phyloP scores from a whole-genome alignment of 2,329 filamentous ascomycete genomes.

The Coniochaeta pulveracea region DNA sequence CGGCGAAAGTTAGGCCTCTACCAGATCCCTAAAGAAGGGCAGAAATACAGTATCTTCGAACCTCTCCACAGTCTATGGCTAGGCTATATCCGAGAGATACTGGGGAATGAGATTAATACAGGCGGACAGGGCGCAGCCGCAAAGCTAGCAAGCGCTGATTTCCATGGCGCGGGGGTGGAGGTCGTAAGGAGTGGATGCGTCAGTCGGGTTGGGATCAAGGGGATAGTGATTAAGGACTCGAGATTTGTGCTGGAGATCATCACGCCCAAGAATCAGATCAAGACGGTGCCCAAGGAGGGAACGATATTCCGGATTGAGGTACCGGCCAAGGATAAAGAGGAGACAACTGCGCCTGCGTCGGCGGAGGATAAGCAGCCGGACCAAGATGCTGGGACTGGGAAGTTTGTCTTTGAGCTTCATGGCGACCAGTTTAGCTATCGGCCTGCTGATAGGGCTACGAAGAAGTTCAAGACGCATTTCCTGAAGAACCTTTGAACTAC shows the following conservation, averaged over 20 bases:
- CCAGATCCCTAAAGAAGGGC: conserved; percentile 56
- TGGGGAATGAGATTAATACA: conserved; percentile 49
- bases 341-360: conserved; percentile 10
- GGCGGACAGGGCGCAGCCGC: conserved; percentile 52
- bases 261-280: conserved; percentile 58
- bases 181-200: conserved; percentile 75
- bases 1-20: conserved; percentile 65
- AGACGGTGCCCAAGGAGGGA: conserved; percentile 80
- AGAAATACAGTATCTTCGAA: conserved; percentile 65
- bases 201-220: conserved; percentile 69
- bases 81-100: conserved; percentile 71
- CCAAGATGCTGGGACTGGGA: conserved; percentile 23
- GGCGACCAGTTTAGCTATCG: conserved; percentile 80
- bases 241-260: conserved; percentile 80
- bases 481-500: conserved; percentile 58
- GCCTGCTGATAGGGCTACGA: conserved; percentile 74
- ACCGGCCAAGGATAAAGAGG: conserved; percentile 26
- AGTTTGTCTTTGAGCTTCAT: conserved; percentile 63
- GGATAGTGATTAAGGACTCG: conserved; percentile 82
- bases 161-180: conserved; percentile 75
- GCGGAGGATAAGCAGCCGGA: conserved; percentile 11
- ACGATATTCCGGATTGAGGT: conserved; percentile 74
- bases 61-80: conserved; percentile 72
- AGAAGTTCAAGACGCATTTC: conserved; percentile 84
- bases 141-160: conserved; percentile 76